Base-by-base conservation (phyloP, 768 basidiomycete genomes). In the Amylocystis lapponica region DNA sequence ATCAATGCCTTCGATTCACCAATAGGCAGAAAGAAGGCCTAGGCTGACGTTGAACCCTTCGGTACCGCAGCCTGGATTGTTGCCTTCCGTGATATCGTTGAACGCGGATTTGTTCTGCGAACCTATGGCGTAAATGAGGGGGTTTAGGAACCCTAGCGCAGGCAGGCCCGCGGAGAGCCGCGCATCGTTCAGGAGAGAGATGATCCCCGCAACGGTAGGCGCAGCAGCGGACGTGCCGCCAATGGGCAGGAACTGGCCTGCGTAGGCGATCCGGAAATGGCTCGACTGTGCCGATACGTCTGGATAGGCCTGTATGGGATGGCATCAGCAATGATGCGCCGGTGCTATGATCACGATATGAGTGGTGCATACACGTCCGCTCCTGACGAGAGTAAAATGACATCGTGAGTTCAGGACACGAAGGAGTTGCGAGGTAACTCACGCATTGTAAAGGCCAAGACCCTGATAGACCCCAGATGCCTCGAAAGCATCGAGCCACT, bases 391-490 rank as follows among this genome's bases (percentile, higher is more conserved):
- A n/a, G 27, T 11, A 35, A 4, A 21, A 14, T 5, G 5, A 9
- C 4, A 20, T 20, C 23, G 36, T 36, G 4, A 36, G 36, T 14
- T 14, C 20, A 6, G 36, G 12, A 4, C 5, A 5, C 17, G 20
- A 4, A 7, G 19, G 22, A 36, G 4, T 7, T n/a, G 22, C 14
- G 36, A 20, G 22, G 10, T n/a, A 10, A 58, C 76, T 51, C 51
- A 80, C 77, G 65, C 56, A 49, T 84, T 83, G 58, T 71, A 86
- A 5, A 83, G 64, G 26, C 79, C 81, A n/a, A n/a, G n/a, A n/a
- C n/a, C n/a, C n/a, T n/a, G n/a, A n/a, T n/a, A n/a, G n/a, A n/a
- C n/a, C n/a, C n/a, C n/a, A n/a, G n/a, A n/a, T n/a, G 8, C 3
- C 13, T 8, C 26, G 23, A n/a, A n/a, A n/a, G n/a, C n/a, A n/a